phyloP scores from a whole-genome alignment of 78 protist genomes.

The Chrysochromulina tobinii region DNA sequence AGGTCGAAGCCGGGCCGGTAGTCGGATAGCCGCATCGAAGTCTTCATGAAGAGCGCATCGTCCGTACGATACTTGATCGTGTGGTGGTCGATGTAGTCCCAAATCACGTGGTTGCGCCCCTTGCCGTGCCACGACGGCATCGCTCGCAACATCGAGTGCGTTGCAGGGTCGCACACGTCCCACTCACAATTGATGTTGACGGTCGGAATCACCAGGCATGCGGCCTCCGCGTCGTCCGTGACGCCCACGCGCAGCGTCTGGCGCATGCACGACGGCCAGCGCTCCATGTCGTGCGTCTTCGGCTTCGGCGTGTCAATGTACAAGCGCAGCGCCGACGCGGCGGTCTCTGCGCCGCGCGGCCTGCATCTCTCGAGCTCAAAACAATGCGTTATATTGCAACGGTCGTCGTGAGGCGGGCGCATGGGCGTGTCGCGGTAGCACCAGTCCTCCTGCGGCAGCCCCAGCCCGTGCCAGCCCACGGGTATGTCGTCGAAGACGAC shows the following conservation, averaged over 20 bases:
- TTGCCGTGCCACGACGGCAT: background rate
- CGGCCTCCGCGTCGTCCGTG: background rate
- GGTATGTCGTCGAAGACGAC: background rate
- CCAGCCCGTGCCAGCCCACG: background rate
- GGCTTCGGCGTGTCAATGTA: no score
- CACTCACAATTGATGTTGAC: constrained; percentile 10
- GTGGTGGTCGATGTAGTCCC: background rate
- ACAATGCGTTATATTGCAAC: background rate
- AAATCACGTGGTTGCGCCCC: background rate
- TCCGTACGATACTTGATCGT: background rate
- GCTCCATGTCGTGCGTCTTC: no score
- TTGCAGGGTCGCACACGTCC: constrained; percentile 8
- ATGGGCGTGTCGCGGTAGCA: background rate
- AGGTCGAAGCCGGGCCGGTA: constrained; percentile 1
- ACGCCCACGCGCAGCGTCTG: background rate
- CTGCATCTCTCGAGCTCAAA: background rate
- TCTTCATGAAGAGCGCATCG: background rate
- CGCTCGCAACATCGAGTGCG: background rate
- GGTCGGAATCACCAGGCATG: background rate
- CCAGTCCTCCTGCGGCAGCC: background rate
- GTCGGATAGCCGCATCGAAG: background rate
- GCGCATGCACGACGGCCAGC: background rate
- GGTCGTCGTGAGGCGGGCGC: background rate
- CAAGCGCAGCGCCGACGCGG: no score
- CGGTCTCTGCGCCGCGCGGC: no score